These are phyloP conservation scores for Rubia tinctorum DNA, from an alignment of 305 asterid species.

Conservation along the genomic window DNA sequence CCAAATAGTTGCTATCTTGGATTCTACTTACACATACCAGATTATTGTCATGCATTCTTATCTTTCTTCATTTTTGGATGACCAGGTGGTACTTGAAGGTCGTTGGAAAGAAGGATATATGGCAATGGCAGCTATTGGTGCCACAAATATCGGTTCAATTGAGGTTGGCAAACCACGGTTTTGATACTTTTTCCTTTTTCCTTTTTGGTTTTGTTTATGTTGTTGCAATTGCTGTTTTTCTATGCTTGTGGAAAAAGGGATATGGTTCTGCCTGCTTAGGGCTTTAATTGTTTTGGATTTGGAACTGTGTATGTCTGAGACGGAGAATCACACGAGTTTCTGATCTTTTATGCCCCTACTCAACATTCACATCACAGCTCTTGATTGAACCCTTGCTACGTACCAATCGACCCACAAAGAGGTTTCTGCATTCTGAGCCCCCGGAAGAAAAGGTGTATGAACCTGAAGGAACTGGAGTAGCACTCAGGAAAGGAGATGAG, in stretches of 20 bases:
- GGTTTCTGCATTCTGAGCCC: slow-evolving; percentile 55
- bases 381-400: slow-evolving; percentile 67
- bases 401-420: slow-evolving; percentile 69
- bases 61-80: slow-evolving; percentile 16
- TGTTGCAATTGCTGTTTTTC: background rate
- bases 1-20: background rate
- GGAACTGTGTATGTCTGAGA: background rate
- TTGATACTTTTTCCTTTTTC: background rate
- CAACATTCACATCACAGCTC: slow-evolving; percentile 45
- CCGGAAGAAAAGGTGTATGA: slow-evolving; percentile 62
- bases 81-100: slow-evolving; percentile 95
- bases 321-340: slow-evolving; percentile 6
- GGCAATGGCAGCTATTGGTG: slow-evolving; percentile 98
- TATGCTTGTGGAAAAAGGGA: background rate
- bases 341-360: slow-evolving; percentile 3
- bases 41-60: background rate
- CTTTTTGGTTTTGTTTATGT: background rate
- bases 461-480: slow-evolving; percentile 56
- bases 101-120: slow-evolving; percentile 86
- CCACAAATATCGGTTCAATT: slow-evolving; percentile 94
- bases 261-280: background rate
- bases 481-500: slow-evolving; percentile 90
- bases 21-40: background rate
- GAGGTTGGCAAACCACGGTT: slow-evolving; percentile 43
- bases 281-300: background rate